Evolutionary conservation across 768 basidiomycete species (phyloP).

Genomic region (Lentinula detonsa): DNA sequence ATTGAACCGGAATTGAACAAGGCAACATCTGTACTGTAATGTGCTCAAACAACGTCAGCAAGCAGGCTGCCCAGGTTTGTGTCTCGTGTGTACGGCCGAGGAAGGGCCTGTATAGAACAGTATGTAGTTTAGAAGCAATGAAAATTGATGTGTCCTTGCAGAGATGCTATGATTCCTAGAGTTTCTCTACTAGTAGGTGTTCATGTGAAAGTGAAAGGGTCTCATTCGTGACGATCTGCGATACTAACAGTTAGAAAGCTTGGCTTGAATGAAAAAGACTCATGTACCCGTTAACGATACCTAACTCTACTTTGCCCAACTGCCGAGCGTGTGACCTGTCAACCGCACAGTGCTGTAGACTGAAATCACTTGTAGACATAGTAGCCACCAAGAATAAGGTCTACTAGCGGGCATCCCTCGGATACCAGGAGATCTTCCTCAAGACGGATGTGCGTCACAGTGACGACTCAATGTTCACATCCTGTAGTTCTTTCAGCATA

Average conservation of each 20-base stretch:
- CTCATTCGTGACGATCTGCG: background rate
- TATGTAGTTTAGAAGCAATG: background rate
- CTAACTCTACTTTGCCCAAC: background rate
- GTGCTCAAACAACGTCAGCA: background rate
- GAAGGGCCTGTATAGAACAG: no score
- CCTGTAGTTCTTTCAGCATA: background rate
- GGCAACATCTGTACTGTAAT: background rate
- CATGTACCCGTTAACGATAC: background rate
- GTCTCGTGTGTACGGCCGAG: no score
- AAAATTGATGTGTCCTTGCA: background rate
- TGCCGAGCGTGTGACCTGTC: background rate
- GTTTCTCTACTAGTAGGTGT: background rate
- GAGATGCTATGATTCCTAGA: background rate
- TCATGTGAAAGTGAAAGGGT: background rate
- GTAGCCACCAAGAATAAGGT: background rate
- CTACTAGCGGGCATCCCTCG: background rate
- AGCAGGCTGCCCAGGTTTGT: background rate
- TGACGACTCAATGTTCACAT: background rate
- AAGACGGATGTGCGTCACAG: background rate
- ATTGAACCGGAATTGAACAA: background rate
- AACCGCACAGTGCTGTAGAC: background rate
- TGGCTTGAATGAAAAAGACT: slow-evolving; percentile 38
- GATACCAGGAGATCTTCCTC: background rate
- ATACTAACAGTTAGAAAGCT: slow-evolving; percentile 37
- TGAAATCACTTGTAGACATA: background rate